Evolutionary conservation across 495 filamentous ascomycete species (phyloP), one percentile per base, ranked within the genome.

Genomic region (Penicillium cosmopolitanum): DNA sequence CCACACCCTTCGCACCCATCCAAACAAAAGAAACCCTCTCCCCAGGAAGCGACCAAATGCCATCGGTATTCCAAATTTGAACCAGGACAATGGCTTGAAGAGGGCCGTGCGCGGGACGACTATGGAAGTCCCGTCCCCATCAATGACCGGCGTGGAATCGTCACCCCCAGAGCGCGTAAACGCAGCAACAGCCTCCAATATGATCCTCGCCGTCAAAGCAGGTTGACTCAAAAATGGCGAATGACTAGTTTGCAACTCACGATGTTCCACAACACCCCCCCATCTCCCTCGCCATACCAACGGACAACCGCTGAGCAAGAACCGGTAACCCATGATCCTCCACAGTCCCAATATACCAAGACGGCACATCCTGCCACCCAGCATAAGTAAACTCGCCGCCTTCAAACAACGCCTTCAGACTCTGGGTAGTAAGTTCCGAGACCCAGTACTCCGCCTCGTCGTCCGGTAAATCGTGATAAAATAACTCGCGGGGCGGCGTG

Each of bases 211-310:
- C n/a, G 69, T 72, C 43, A 43, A 61, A 42, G 48, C 60, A 2
- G 72, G 72, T 46, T 62, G 62, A 57, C 72, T 75, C 60, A 75
- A 54, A 63, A 75, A 73, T 23, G 68, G 68, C 28, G 70, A 75
- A 68, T 75, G 72, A 25, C 72, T 70, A 11, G 67, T 69, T 52
- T 58, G 59, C 62, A 71, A 38, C 63, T 75, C 72, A 1, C 68
- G 35, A 59, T 73, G 68, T 56, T 69, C 61, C 10, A 73, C 63
- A 4, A 12, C 56, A 15, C 34, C 64, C 0, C 0, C 66, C 74
- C 72, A 75, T 61, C 34, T 47, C 60, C 57, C 69, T 60, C 56
- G 69, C 63, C 61, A 74, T 63, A 9, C 64, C 68, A 18, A 77
- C 55, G 28, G 50, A 11, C 57, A 69, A 65, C 21, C 74, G 71